Base-by-base conservation (phyloP, 129 eudicot species). In the Erigeron canadensis region DNA sequence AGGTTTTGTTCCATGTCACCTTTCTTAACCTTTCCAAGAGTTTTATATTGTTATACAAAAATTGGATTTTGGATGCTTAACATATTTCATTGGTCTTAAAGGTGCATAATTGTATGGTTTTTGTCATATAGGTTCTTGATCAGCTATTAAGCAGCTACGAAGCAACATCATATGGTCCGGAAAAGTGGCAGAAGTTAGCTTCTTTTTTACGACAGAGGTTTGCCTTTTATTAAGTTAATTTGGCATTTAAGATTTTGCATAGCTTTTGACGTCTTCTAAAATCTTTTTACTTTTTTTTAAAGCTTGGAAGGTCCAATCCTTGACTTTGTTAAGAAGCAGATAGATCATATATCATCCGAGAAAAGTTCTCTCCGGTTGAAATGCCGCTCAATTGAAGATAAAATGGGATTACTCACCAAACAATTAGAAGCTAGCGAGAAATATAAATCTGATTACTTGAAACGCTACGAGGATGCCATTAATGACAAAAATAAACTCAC, bases 261-360 rank as follows among this genome's bases (percentile, higher is more conserved):
- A 22, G 61, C 45, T 28, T 37, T 50, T 71, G 72, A 78, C n/a
- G n/a, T n/a, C 16, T 0, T 34, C 71, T 43, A 28, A 28, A 28
- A 28, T 60, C 62, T 22, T 65, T 50, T 19, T n/a, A n/a, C 17
- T 74, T 71, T 41, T 62, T 12, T 6, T 22, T 73, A 39, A 84
- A 95, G 99, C 78, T 83, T 95, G 89, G 97, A 95, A 74, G 99
- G 99, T 73, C 95, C 97, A n/a, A 62, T 95, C 65, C 83, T 79
- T 10, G 99, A 95, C 71, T 85, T 95, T 66, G 82, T 89, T 69
- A 95, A 90, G 86, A 95, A 80, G 87, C 97, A 88, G 70, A 81
- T 88, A 28, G 89, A 90, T 82, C 89, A 77, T 61, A 76, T 87
- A 60, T 83, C 81, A 43, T 71, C 97, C 8, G 99, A 95, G 79